Evolutionary conservation across 257 asterid species (phyloP).

Genomic region (Lycium ferocissimum): DNA sequence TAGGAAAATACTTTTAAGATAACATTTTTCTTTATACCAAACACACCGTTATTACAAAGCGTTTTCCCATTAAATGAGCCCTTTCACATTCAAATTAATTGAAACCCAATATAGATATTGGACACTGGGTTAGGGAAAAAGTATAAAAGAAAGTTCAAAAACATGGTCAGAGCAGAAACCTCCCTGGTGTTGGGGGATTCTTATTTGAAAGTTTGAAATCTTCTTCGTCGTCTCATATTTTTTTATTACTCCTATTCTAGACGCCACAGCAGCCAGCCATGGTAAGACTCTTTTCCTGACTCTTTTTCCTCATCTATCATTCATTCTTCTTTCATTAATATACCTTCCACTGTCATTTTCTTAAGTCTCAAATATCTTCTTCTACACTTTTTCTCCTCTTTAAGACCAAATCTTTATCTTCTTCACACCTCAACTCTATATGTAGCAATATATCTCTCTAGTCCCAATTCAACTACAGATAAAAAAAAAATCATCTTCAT

Average conservation of each 20-base stretch:
- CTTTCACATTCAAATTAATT: too few relatives aligned
- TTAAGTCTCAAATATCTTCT: not conserved
- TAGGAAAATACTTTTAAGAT: too few relatives aligned
- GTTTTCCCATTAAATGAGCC: too few relatives aligned
- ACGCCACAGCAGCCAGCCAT: not conserved
- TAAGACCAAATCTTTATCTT: not conserved
- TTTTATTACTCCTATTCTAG: not conserved
- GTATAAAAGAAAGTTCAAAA: too few relatives aligned
- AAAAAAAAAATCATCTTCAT: not conserved
- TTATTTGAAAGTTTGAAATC: not conserved
- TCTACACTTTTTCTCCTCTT: not conserved
- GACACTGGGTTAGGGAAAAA: too few relatives aligned
- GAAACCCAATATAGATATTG: too few relatives aligned
- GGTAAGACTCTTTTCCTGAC: not conserved
- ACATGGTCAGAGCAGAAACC: not conserved
- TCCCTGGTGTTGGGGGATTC: not conserved
- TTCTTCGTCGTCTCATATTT: not conserved
- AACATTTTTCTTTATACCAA: too few relatives aligned
- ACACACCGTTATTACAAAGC: too few relatives aligned
- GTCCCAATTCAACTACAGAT: not conserved
- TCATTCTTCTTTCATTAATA: not conserved
- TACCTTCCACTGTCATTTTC: constrained; percentile 1
- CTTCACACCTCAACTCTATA: not conserved
- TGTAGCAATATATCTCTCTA: not conserved
- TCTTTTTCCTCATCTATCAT: not conserved